These are phyloP conservation scores for Oryza glumipatula DNA, from an alignment of 176 grass and related monocot genomes.

Conservation along the genomic window DNA sequence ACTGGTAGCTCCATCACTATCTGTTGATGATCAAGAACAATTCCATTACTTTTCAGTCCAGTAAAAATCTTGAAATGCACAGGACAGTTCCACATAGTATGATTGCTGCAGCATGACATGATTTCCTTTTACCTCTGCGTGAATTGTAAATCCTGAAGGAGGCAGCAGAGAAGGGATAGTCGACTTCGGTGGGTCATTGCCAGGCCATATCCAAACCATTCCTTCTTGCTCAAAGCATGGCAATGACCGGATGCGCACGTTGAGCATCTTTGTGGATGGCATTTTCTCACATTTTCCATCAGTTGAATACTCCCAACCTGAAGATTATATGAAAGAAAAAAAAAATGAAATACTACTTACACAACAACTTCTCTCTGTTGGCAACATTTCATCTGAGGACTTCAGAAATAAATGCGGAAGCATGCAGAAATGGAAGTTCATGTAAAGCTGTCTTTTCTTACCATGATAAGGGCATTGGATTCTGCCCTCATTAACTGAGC, in stretches of 20 bases:
- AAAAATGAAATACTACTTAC: slow-evolving; percentile 23
- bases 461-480: slow-evolving; percentile 98
- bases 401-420: background rate
- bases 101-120: background rate
- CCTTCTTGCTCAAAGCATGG: slow-evolving; percentile 96
- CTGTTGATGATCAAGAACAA: slow-evolving; percentile 54
- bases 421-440: background rate
- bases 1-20: slow-evolving; percentile 96
- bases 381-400: background rate
- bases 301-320: slow-evolving; percentile 97
- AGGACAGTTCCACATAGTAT: background rate
- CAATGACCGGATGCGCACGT: slow-evolving; percentile 74
- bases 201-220: slow-evolving; percentile 99
- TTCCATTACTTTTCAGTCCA: background rate
- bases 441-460: slow-evolving; percentile 29
- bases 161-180: slow-evolving; percentile 86
- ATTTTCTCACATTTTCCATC: slow-evolving; percentile 97
- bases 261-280: slow-evolving; percentile 86
- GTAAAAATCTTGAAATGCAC: background rate
- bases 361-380: background rate
- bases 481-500: slow-evolving; percentile 91
- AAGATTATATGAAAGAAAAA: slow-evolving; percentile 31
- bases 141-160: slow-evolving; percentile 80
- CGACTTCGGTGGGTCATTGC: slow-evolving; percentile 58
- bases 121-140: slow-evolving; percentile 75